Conservation (phyloP, 371 early-diverging fungal species). For the Lichtheimia ornata region DNA sequence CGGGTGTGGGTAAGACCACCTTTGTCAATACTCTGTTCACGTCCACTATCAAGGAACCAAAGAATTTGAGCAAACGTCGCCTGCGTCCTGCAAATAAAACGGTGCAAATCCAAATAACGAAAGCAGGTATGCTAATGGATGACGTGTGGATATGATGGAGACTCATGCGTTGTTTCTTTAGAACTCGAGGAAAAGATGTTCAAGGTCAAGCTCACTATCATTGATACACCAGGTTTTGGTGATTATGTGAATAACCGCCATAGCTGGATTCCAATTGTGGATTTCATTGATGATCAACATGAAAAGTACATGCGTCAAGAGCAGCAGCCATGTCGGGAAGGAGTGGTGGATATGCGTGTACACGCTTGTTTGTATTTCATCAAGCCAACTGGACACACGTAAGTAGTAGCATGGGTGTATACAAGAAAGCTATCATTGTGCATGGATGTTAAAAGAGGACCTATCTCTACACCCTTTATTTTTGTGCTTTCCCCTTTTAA, state of each 20-base stretch:
- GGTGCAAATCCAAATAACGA: conserved; percentile 92
- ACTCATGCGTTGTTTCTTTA: conserved; percentile 1
- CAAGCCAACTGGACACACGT: conserved; percentile 89
- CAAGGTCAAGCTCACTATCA: conserved; percentile 87
- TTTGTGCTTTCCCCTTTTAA: conserved; percentile 6
- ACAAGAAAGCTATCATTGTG: neutral
- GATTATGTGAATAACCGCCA: conserved; percentile 90
- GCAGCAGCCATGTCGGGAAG: conserved; percentile 73
- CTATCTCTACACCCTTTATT: neutral
- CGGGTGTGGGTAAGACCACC: conserved; percentile 87
- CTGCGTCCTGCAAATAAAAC: conserved; percentile 88
- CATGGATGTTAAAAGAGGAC: neutral
- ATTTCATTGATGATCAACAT: conserved; percentile 96
- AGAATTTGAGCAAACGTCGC: conserved; percentile 78
- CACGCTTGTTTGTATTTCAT: conserved; percentile 90
- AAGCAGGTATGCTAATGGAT: conserved; percentile 19
- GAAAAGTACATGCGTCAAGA: conserved; percentile 90
- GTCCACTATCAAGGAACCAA: conserved; percentile 84
- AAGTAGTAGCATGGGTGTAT: conserved; percentile 13
- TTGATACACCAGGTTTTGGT: conserved; percentile 92
- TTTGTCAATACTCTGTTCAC: conserved; percentile 91
- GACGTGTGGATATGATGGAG: too few species aligned
- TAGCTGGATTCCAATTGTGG: conserved; percentile 95
- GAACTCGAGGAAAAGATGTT: conserved; percentile 62
- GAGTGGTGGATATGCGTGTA: conserved; percentile 87